These are phyloP conservation scores for Dryas drummondii DNA, from an alignment of 306 rosid species.

Conservation along the genomic window DNA sequence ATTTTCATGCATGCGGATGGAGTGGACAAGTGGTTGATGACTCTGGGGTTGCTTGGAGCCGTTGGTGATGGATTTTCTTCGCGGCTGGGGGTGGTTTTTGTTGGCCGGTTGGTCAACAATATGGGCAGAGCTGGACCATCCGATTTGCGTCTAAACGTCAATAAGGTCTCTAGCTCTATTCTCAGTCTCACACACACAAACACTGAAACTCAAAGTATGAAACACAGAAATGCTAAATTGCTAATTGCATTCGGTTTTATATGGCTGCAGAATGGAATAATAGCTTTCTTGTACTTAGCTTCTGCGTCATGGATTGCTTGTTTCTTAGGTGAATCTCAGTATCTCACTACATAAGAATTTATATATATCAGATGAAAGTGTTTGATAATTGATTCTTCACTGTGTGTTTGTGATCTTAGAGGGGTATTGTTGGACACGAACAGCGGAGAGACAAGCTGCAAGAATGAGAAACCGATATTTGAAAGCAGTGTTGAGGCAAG, in stretches of 20 bases:
- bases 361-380: too few relatives aligned
- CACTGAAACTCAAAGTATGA: not conserved
- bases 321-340: slow-evolving; percentile 16
- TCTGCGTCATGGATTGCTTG: slow-evolving; percentile 10
- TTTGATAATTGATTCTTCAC: too few relatives aligned
- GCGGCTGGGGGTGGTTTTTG: slow-evolving; percentile 20
- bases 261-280: not conserved
- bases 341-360: not conserved
- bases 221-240: too few relatives aligned
- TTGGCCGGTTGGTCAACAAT: slow-evolving; percentile 39
- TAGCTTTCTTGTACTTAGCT: not conserved
- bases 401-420: slow-evolving; percentile 17
- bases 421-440: slow-evolving; percentile 45
- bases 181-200: not conserved
- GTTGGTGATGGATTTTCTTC: slow-evolving; percentile 22
- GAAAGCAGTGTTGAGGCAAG: slow-evolving; percentile 37
- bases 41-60: slow-evolving; percentile 30
- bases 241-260: not conserved
- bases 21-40: slow-evolving; percentile 29
- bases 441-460: slow-evolving; percentile 40
- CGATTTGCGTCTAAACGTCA: slow-evolving; percentile 13
- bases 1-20: slow-evolving; percentile 38
- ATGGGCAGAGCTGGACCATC: slow-evolving; percentile 28
- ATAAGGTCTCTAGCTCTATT: slow-evolving; percentile 26
- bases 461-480: slow-evolving; percentile 32